phyloP scores from a whole-genome alignment of 495 filamentous ascomycete genomes.

The Cryomyces minteri region DNA sequence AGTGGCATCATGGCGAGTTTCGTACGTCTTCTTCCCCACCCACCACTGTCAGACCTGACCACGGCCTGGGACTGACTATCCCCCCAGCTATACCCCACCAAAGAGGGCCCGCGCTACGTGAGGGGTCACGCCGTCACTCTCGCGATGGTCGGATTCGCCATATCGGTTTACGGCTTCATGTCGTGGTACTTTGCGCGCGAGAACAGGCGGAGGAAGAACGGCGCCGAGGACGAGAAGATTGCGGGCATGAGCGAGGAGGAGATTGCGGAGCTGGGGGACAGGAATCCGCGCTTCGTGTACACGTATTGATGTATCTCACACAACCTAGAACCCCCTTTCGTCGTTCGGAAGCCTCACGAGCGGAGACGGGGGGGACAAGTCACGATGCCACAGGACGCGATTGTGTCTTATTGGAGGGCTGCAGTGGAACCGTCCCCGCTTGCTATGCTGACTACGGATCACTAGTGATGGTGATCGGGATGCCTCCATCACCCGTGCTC shows the following conservation, averaged over 20 bases:
- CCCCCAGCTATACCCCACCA: constrained; percentile 17
- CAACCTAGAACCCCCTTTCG: too few species aligned
- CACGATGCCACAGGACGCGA: too few species aligned
- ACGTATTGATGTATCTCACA: too few species aligned
- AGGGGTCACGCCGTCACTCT: constrained; percentile 36
- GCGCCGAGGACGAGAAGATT: constrained; percentile 33
- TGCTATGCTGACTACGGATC: too few species aligned
- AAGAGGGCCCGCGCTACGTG: constrained; percentile 28
- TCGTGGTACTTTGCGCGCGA: constrained; percentile 32
- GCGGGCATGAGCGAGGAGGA: constrained; percentile 41
- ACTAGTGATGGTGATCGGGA: too few species aligned
- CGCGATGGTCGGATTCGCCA: constrained; percentile 30
- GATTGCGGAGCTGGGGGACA: constrained; percentile 51
- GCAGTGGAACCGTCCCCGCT: too few species aligned
- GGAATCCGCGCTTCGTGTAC: constrained; percentile 41
- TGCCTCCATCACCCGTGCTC: too few species aligned
- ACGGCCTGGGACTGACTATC: too few species aligned
- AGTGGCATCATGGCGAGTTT: constrained; percentile 54
- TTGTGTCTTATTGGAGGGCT: too few species aligned
- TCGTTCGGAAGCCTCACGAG: too few species aligned
- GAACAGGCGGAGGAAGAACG: constrained; percentile 35
- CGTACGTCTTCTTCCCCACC: constrained; percentile 26
- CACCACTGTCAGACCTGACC: too few species aligned
- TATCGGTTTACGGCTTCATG: constrained; percentile 30
- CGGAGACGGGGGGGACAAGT: too few species aligned